Evolutionary conservation across 805 yeast genomes (phyloP).

Genomic region (Ogataea allantospora): DNA sequence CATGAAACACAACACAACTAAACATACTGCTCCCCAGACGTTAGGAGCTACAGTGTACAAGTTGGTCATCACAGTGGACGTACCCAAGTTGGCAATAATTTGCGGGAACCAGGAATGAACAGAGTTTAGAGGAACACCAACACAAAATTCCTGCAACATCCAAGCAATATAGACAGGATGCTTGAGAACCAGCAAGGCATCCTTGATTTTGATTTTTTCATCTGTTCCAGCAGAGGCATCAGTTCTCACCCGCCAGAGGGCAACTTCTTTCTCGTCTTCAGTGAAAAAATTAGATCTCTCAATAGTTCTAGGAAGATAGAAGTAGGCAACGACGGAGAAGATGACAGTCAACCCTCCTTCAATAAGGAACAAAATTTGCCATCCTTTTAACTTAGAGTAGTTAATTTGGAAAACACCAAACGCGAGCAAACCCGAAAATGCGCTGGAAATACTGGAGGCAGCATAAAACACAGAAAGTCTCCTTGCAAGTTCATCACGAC

Average conservation of each 20-base stretch:
- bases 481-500: constrained; percentile 35
- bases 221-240: constrained; percentile 41
- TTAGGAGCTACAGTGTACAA: constrained; percentile 49
- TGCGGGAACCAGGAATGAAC: constrained; percentile 51
- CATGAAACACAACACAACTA: constrained; percentile 37
- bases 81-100: constrained; percentile 38
- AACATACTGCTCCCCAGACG: constrained; percentile 44
- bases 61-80: constrained; percentile 40
- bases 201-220: constrained; percentile 36
- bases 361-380: constrained; percentile 46
- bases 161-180: constrained; percentile 46
- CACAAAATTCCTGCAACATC: constrained; percentile 42
- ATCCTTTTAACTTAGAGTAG: constrained; percentile 37
- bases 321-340: constrained; percentile 31
- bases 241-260: constrained; percentile 39
- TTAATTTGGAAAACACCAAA: constrained; percentile 39
- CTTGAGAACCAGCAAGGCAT: constrained; percentile 43
- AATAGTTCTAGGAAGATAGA: constrained; percentile 39
- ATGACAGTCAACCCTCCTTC: constrained; percentile 40
- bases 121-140: constrained; percentile 49
- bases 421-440: constrained; percentile 37
- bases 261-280: constrained; percentile 41
- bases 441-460: constrained; percentile 32
- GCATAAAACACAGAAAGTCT: constrained; percentile 36
- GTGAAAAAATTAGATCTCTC: constrained; percentile 37